Conservation (phyloP, 1,284 basidiomycete genomes). For the Pyrrhoderma noxium region DNA sequence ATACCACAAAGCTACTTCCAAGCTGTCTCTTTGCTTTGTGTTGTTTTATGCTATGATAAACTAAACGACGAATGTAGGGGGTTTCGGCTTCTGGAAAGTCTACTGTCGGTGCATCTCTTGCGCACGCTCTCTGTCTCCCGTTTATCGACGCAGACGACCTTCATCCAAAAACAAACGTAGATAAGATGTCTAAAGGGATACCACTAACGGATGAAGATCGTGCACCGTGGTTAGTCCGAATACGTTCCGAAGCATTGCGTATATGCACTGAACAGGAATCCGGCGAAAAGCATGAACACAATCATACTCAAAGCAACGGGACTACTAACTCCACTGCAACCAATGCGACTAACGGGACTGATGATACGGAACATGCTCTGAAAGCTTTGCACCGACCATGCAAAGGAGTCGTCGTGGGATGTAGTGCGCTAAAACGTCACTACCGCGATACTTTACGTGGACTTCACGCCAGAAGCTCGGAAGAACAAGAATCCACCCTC, state of each 20-base stretch:
- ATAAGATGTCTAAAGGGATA: slow-evolving; percentile 80
- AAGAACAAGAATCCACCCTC: background rate
- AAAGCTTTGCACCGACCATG: no score
- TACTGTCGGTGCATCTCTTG: slow-evolving; percentile 68
- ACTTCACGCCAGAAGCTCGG: slow-evolving; percentile 13
- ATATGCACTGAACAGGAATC: slow-evolving; percentile 36
- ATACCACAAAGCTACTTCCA: no score
- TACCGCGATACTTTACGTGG: slow-evolving; percentile 84
- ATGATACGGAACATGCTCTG: background rate
- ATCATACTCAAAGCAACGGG: slow-evolving; percentile 14
- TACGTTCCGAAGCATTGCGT: slow-evolving; percentile 60
- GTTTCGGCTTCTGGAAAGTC: slow-evolving; percentile 85
- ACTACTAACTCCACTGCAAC: no score
- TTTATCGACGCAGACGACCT: slow-evolving; percentile 90
- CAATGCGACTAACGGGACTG: background rate
- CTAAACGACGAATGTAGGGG: slow-evolving; percentile 45
- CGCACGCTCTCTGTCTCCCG: slow-evolving; percentile 53
- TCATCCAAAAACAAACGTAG: slow-evolving; percentile 77
- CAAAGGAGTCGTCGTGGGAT: slow-evolving; percentile 69
- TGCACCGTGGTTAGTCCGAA: slow-evolving; percentile 75
- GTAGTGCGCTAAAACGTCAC: slow-evolving; percentile 75
- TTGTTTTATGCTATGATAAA: background rate
- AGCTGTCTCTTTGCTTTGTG: no score
- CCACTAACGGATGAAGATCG: slow-evolving; percentile 81
- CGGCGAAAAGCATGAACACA: slow-evolving; percentile 20